phyloP scores from a whole-genome alignment of 331 rosid species.

The Telfairia occidentalis region DNA sequence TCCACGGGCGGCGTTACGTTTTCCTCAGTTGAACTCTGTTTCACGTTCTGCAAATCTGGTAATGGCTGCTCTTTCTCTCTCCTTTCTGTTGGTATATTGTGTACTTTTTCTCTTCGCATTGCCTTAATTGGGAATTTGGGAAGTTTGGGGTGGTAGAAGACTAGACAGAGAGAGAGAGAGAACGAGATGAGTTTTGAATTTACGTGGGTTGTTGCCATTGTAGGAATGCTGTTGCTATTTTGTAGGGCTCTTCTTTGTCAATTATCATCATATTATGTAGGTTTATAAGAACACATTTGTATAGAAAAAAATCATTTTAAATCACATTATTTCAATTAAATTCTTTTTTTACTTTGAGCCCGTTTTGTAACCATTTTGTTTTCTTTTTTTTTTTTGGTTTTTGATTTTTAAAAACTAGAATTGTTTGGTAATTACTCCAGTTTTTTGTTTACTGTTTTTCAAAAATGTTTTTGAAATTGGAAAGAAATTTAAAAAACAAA shows the following conservation, averaged over 20 bases:
- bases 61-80: conserved; percentile 5
- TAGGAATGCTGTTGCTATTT: not conserved
- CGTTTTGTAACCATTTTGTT: no score
- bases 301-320: no score
- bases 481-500: no score
- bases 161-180: not conserved
- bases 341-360: no score
- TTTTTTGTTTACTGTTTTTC: no score
- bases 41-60: conserved; percentile 6
- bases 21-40: not conserved
- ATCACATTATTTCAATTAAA: no score
- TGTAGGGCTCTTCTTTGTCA: not conserved
- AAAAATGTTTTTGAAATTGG: no score
- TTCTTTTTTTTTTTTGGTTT: no score
- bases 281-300: no score
- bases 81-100: not conserved
- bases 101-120: not conserved
- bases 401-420: no score
- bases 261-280: no score
- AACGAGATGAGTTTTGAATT: not conserved
- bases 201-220: not conserved
- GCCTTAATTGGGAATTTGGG: not conserved
- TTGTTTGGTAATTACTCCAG: no score
- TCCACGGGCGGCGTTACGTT: not conserved
- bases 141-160: not conserved